A percentile compares a stretch with the other conserved stretches of the same genome.
Evolutionary conservation across 1,284 basidiomycete genomes (phyloP).

Genomic region (Leucoagaricus sp.): DNA sequence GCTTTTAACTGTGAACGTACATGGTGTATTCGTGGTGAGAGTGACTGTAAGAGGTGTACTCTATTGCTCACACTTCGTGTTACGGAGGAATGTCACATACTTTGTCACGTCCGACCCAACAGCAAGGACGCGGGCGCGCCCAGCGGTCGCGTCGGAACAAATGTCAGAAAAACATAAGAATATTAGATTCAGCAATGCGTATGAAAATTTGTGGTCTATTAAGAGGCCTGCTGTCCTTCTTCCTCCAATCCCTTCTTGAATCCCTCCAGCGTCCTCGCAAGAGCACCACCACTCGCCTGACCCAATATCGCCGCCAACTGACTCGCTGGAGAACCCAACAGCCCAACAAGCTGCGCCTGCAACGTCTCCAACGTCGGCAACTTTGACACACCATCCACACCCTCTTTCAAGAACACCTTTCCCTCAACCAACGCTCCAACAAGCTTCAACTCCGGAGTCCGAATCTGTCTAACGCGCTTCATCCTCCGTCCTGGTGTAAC

Average conservation of each 20-base stretch:
- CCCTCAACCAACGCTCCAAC: slow-evolving; percentile 78
- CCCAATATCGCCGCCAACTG: slow-evolving; percentile 71
- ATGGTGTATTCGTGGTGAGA: slow-evolving; percentile 9
- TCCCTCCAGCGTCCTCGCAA: slow-evolving; percentile 78
- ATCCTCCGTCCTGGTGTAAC: slow-evolving; percentile 65
- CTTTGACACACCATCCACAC: slow-evolving; percentile 61
- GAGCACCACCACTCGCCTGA: slow-evolving; percentile 71
- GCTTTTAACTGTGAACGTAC: slow-evolving; percentile 1
- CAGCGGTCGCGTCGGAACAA: slow-evolving; percentile 8
- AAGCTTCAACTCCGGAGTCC: slow-evolving; percentile 66
- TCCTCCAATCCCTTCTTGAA: slow-evolving; percentile 70
- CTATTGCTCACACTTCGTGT: neutral
- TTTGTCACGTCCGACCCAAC: slow-evolving; percentile 11
- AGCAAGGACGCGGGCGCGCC: too few relatives aligned
- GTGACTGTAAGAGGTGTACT: neutral
- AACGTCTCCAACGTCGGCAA: slow-evolving; percentile 73
- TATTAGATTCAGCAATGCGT: neutral
- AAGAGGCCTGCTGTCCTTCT: slow-evolving; percentile 10
- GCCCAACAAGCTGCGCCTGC: slow-evolving; percentile 72
- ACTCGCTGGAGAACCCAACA: slow-evolving; percentile 69
- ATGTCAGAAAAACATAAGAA: neutral
- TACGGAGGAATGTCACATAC: neutral
- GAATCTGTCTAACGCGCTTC: slow-evolving; percentile 53
- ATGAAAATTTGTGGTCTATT: slow-evolving; percentile 5
- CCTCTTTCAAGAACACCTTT: slow-evolving; percentile 58